Base-by-base conservation (phyloP, 352 stramenopile species). In the Poterioochromonas sp. region DNA sequence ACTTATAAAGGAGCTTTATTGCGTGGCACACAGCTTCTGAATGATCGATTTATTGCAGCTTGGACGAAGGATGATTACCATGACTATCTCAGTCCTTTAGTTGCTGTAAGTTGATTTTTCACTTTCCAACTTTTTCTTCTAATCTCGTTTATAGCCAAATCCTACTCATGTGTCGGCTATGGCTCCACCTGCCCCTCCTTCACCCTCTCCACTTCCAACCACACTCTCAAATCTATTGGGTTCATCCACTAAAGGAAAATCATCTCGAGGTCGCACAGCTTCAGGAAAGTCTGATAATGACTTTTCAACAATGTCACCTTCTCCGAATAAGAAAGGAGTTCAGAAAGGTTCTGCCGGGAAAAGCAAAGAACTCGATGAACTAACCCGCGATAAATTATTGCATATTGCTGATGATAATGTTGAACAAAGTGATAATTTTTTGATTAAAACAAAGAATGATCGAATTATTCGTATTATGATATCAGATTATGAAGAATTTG, bases 51-150 rank as follows among this genome's bases (percentile, higher is more conserved):
- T 74, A n/a, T 74, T 15, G 15, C 41, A 1, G 65, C 65, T 34
- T 74, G 65, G 65, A 74, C 37, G 1, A 74, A 74, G 40, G 65
- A 74, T 54, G 43, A 54, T 35, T 74, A 58, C 32, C 3, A n/a
- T n/a, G 65, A 74, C 40, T 74, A 74, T 54, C 8, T 71, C 12
- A 29, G 1, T n/a, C 32, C 62, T 11, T 39, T 32, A 39, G 8
- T 32, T 32, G n/a, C 8, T 5, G 54, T 65, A 65, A 65, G 8
- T 35, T 12, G 3, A 65, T 29, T 39, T 35, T 35, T 15, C 5
- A 32, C 54, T 12, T 35, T 35, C 26, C 5, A 32, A 65, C 5
- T 26, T 58, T 15, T 65, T 35, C 5, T 65, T 35, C 3, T 22
- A 65, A 39, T 39, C 54, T 12, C 5, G n/a, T 35, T 39, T 15